Evolutionary conservation across 495 filamentous ascomycete species (phyloP).

Genomic region (Neurospora sublineolata): DNA sequence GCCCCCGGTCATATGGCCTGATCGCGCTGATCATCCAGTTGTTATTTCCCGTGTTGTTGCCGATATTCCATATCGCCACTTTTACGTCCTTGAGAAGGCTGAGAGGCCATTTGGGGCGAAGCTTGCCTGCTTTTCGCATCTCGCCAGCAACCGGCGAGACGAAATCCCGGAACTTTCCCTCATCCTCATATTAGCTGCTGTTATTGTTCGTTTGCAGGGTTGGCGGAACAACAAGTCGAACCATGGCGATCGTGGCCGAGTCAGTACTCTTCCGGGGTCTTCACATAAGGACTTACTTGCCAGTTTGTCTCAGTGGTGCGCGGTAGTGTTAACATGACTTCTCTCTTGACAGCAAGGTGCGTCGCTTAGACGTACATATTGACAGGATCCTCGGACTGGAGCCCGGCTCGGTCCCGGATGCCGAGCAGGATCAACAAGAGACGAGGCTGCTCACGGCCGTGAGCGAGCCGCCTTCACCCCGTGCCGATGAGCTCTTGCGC

Average conservation of each 20-base stretch:
- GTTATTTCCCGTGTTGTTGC: neutral
- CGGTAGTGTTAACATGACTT: neutral
- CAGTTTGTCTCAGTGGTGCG: neutral
- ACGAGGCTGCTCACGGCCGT: slow-evolving; percentile 3
- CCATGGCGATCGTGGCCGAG: slow-evolving; percentile 60
- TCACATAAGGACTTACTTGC: neutral
- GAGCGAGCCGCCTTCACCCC: slow-evolving; percentile 23
- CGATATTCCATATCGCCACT: slow-evolving; percentile 17
- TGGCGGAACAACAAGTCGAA: neutral
- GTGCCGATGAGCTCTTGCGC: slow-evolving; percentile 43
- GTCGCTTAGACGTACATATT: slow-evolving; percentile 64
- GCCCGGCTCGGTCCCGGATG: slow-evolving; percentile 14
- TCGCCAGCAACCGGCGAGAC: neutral
- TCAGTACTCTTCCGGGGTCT: slow-evolving; percentile 29
- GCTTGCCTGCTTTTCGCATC: neutral
- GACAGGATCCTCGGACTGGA: slow-evolving; percentile 48
- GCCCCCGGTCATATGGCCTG: slow-evolving; percentile 16
- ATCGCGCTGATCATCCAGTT: slow-evolving; percentile 3
- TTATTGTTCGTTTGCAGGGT: neutral
- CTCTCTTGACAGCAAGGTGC: slow-evolving; percentile 52
- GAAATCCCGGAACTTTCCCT: neutral
- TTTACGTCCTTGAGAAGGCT: slow-evolving; percentile 10
- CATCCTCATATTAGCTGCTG: neutral
- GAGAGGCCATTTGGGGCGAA: neutral
- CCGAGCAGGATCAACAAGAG: slow-evolving; percentile 1